A percentile compares a stretch with the other conserved stretches of the same genome.
These are phyloP conservation scores for Ceratocystis eucalypticola DNA, from an alignment of 2,329 filamentous ascomycete genomes.

Conservation along the genomic window DNA sequence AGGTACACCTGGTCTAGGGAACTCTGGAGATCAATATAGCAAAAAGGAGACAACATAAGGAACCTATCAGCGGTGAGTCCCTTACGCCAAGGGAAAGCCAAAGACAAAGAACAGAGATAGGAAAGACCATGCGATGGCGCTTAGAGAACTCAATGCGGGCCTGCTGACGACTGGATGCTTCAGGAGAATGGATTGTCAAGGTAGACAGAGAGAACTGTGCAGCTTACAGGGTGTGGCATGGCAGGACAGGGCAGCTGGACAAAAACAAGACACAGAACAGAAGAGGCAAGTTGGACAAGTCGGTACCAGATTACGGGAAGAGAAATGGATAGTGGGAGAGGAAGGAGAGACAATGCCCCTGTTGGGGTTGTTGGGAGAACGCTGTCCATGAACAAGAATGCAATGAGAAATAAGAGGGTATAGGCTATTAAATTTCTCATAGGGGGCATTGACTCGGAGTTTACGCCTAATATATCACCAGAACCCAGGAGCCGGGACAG, in stretches of 20 bases:
- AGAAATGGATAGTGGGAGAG: background rate
- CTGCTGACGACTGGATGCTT: background rate
- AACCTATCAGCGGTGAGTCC: too few species aligned
- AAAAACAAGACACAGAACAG: background rate
- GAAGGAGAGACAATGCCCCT: background rate
- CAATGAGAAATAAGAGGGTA: background rate
- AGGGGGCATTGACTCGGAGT: conserved; percentile 3
- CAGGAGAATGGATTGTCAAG: background rate
- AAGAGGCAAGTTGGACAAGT: background rate
- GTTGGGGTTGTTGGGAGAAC: background rate
- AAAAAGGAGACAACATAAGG: too few species aligned
- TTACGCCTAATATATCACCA: background rate
- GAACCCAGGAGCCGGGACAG: background rate
- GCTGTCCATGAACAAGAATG: background rate
- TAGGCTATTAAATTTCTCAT: background rate
- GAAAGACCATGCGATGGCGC: background rate
- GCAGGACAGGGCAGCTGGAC: background rate
- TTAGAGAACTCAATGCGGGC: background rate
- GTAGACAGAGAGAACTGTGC: background rate
- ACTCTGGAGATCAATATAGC: background rate
- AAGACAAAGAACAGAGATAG: background rate
- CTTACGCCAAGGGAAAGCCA: background rate
- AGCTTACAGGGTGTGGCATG: background rate
- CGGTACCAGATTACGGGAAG: background rate
- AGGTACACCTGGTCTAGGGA: background rate